Percentiles rank a stretch among this genome's conserved stretches.
Conservation (phyloP, 495 filamentous ascomycete species). For the Aspergillus heteromorphus region DNA sequence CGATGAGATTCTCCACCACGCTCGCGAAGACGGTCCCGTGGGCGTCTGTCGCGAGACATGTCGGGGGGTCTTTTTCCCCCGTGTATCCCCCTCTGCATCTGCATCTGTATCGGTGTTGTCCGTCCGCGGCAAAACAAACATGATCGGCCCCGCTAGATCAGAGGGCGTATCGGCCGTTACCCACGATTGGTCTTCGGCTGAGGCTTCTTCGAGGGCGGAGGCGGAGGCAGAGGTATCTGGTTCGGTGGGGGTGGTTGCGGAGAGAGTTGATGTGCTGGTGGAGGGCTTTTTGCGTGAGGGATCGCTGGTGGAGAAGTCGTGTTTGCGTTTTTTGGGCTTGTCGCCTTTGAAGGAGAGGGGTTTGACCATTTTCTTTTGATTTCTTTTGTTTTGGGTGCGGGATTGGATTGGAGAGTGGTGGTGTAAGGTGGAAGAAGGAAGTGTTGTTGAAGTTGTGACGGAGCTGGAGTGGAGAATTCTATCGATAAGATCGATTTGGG, state of each 20-base stretch:
- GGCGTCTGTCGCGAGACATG: conserved; percentile 75
- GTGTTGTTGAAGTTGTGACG: background rate
- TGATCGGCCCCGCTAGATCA: background rate
- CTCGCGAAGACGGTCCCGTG: conserved; percentile 79
- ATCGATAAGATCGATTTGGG: background rate
- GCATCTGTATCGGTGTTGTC: no score
- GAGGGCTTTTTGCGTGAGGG: conserved; percentile 1
- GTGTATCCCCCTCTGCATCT: no score
- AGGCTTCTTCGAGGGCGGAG: conserved; percentile 20
- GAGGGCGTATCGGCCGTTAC: conserved; percentile 64
- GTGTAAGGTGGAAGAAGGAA: background rate
- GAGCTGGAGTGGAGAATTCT: background rate
- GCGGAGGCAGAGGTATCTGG: conserved; percentile 31
- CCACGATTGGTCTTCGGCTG: conserved; percentile 75
- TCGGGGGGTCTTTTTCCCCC: conserved; percentile 52
- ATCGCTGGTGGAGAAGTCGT: conserved; percentile 29
- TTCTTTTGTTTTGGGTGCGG: conserved; percentile 6
- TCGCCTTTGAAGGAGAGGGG: conserved; percentile 94
- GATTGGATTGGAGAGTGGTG: background rate
- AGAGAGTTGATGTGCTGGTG: conserved; percentile 26
- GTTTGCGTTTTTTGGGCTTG: conserved; percentile 87
- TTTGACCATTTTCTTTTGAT: conserved; percentile 55
- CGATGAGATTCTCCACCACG: conserved; percentile 74
- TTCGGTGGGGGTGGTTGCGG: conserved; percentile 35
- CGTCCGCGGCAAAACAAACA: background rate